phyloP scores from a whole-genome alignment of 2,329 filamentous ascomycete species.

The Ophiocordyceps unilateralis region DNA sequence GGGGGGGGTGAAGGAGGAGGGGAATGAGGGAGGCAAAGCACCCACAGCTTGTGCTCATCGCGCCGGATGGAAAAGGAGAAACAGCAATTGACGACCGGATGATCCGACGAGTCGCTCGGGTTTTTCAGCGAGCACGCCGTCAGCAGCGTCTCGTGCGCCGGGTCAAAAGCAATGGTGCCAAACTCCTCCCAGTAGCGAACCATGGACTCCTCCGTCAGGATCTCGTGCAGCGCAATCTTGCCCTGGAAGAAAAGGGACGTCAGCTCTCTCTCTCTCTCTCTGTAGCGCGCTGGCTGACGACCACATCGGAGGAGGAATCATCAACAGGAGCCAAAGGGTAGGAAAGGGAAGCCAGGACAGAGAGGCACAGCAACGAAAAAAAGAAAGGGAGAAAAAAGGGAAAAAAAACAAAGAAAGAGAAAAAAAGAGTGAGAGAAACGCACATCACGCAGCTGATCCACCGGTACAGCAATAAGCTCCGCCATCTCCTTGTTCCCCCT shows the following conservation, averaged over 20 bases:
- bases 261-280: neutral
- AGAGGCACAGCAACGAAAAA: neutral
- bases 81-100: conserved; percentile 73
- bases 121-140: conserved; percentile 86
- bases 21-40: no score
- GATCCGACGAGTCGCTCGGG: conserved; percentile 49
- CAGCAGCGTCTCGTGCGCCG: conserved; percentile 81
- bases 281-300: no score
- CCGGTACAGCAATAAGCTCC: conserved; percentile 80
- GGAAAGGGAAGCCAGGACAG: no score
- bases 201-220: conserved; percentile 83
- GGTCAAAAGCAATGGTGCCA: conserved; percentile 91
- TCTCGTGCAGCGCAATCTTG: conserved; percentile 87
- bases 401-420: neutral
- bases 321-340: no score
- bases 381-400: neutral
- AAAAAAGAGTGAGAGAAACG: conserved; percentile 18
- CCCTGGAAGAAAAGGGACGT: conserved; percentile 41
- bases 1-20: neutral
- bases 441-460: conserved; percentile 81
- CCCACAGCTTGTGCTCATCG: conserved; percentile 93
- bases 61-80: conserved; percentile 95
- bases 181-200: conserved; percentile 99
- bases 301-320: no score
- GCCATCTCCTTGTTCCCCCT: conserved; percentile 98